These are phyloP conservation scores for Leccinum subtestaceum DNA, from an alignment of 768 basidiomycete species.

Conservation along the genomic window DNA sequence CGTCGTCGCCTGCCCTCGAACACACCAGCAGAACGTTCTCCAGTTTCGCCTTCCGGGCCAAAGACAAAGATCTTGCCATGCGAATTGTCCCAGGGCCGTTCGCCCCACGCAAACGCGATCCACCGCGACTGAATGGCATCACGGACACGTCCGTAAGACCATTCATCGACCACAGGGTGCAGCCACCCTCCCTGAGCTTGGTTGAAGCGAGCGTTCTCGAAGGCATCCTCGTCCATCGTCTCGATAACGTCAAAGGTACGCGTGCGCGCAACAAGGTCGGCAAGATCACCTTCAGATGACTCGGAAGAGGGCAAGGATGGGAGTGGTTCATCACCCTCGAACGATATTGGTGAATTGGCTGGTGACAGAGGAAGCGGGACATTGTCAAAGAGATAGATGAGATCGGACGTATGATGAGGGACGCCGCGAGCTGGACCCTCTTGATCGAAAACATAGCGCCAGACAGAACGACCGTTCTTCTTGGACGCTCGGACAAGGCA, in stretches of 20 bases:
- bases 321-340: conserved; percentile 32
- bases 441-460: conserved; percentile 82
- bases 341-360: conserved; percentile 31
- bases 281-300: conserved; percentile 24
- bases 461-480: conserved; percentile 58
- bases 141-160: conserved; percentile 62
- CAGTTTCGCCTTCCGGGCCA: conserved; percentile 79
- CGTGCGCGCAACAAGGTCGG: conserved; percentile 14
- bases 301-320: conserved; percentile 30
- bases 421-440: conserved; percentile 63
- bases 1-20: conserved; percentile 64
- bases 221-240: conserved; percentile 23
- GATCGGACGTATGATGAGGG: conserved; percentile 69
- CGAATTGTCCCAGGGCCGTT: conserved; percentile 62
- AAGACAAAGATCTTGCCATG: conserved; percentile 70
- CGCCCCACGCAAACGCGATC: conserved; percentile 73
- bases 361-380: conserved; percentile 52
- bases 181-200: conserved; percentile 46
- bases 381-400: conserved; percentile 79
- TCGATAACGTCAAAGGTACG: conserved; percentile 28
- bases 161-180: conserved; percentile 59
- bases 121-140: conserved; percentile 72
- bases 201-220: conserved; percentile 12
- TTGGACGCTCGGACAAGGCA: conserved; percentile 53
- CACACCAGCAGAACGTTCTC: conserved; percentile 62